These are phyloP conservation scores for Macrophomina pseudophaseolina DNA, from an alignment of 2,329 filamentous ascomycete genomes.

Conservation along the genomic window DNA sequence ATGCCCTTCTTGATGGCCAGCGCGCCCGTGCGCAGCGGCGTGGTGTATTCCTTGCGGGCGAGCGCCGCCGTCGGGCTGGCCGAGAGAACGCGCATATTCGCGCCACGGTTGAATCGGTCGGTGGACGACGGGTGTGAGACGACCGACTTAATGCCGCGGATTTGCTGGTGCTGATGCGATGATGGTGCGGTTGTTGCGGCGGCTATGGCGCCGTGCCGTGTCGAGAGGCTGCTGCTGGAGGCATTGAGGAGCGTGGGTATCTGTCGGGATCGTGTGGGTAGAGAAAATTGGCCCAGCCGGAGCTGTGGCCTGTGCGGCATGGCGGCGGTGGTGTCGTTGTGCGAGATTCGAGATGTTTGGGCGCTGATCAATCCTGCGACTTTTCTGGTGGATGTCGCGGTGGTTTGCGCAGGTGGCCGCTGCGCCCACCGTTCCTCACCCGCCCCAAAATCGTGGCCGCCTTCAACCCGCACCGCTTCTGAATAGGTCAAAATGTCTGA, in stretches of 20 bases:
- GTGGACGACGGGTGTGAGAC: slow-evolving; percentile 18
- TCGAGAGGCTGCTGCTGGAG: not conserved
- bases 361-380: not conserved
- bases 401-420: slow-evolving; percentile 23
- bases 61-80: slow-evolving; percentile 65
- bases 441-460: not conserved
- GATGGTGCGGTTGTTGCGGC: not conserved
- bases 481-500: not conserved
- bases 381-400: slow-evolving; percentile 22
- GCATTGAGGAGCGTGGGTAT: slow-evolving; percentile 19
- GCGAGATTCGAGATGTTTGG: not conserved
- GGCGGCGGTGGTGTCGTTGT: not conserved
- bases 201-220: not conserved
- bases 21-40: slow-evolving; percentile 75
- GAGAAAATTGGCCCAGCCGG: slow-evolving; percentile 10
- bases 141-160: slow-evolving; percentile 23
- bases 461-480: not conserved
- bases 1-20: slow-evolving; percentile 94
- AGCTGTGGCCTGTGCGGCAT: slow-evolving; percentile 21
- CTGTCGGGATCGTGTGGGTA: slow-evolving; percentile 2
- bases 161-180: not conserved
- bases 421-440: slow-evolving; percentile 7
- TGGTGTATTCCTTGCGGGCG: slow-evolving; percentile 60
- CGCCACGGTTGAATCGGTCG: slow-evolving; percentile 58
- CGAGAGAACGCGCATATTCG: slow-evolving; percentile 57